phyloP scores from a whole-genome alignment of 176 grass and related monocot species.

The Raddia distichophylla region DNA sequence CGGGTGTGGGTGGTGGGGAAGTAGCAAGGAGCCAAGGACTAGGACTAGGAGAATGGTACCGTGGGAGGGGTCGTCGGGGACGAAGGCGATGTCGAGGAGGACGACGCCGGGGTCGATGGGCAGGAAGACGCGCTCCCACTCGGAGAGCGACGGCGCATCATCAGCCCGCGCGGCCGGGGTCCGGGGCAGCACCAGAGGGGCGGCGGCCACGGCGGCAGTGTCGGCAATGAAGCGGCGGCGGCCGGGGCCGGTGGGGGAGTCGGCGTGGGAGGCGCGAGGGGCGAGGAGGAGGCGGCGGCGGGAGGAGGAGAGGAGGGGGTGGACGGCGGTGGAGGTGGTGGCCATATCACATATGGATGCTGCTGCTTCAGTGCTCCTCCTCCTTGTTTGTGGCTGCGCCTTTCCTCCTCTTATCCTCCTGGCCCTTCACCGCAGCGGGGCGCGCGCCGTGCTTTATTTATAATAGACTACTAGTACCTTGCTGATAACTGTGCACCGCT shows the following conservation, averaged over 20 bases:
- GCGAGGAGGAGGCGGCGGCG: slow-evolving; percentile 37
- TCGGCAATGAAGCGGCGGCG: slow-evolving; percentile 59
- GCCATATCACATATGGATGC: slow-evolving; percentile 80
- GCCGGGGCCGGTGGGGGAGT: slow-evolving; percentile 3
- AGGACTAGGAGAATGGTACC: slow-evolving; percentile 36
- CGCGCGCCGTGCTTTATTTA: too few relatives aligned
- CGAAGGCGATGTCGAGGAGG: slow-evolving; percentile 96
- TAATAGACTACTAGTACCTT: too few relatives aligned
- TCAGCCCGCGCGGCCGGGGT: slow-evolving; percentile 45
- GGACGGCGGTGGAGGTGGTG: slow-evolving; percentile 45
- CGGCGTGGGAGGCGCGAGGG: slow-evolving; percentile 40
- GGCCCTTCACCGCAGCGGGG: too few relatives aligned
- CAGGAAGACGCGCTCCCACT: slow-evolving; percentile 87
- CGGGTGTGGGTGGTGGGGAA: background rate
- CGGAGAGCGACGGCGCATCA: slow-evolving; percentile 52
- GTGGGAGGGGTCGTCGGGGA: slow-evolving; percentile 81
- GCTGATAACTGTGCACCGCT: too few relatives aligned
- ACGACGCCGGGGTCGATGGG: slow-evolving; percentile 89
- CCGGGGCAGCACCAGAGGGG: slow-evolving; percentile 27
- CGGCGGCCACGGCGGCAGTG: slow-evolving; percentile 45
- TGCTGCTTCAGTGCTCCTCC: too few relatives aligned
- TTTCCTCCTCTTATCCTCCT: slow-evolving; percentile 19
- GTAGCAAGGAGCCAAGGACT: too few relatives aligned
- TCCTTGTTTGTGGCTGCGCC: background rate
- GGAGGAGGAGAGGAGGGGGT: slow-evolving; percentile 38